A percentile compares a stretch with the other conserved stretches of the same genome.
phyloP scores from a whole-genome alignment of 1,284 basidiomycete genomes.

The Mycosarcoma mackinlayi region DNA sequence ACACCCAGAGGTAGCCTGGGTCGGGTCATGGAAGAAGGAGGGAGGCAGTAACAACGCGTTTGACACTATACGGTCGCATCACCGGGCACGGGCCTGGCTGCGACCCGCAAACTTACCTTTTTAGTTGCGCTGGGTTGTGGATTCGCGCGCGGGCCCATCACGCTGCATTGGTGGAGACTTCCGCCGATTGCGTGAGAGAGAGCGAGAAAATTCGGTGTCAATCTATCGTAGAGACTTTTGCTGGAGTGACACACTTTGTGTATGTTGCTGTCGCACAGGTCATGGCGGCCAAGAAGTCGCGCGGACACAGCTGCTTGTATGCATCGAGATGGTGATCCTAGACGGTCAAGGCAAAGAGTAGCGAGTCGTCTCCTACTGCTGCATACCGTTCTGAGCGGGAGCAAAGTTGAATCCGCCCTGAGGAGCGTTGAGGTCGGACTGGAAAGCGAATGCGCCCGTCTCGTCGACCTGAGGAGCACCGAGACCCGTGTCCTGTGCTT shows the following conservation, averaged over 20 bases:
- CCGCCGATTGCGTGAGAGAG: not conserved
- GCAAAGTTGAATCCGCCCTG: slow-evolving; percentile 66
- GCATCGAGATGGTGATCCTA: no score
- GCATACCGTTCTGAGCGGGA: slow-evolving; percentile 57
- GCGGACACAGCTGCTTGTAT: no score
- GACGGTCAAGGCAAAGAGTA: no score
- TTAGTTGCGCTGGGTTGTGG: slow-evolving; percentile 11
- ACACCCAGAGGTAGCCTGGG: slow-evolving; percentile 3
- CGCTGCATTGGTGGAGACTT: not conserved
- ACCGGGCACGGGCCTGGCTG: no score
- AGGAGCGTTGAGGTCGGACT: slow-evolving; percentile 69
- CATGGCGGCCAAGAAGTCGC: no score
- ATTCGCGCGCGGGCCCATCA: not conserved
- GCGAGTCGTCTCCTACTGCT: slow-evolving; percentile 46
- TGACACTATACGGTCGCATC: not conserved
- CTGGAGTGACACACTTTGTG: no score
- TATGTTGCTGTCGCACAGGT: no score
- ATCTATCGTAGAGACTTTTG: not conserved
- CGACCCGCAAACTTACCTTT: slow-evolving; percentile 40
- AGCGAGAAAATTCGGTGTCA: slow-evolving; percentile 23
- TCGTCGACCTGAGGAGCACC: slow-evolving; percentile 85
- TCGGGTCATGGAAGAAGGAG: not conserved
- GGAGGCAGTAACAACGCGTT: not conserved
- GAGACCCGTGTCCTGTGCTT: slow-evolving; percentile 75
- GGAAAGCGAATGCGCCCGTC: slow-evolving; percentile 82